These are phyloP conservation scores for Penicillium sp. DNA, from an alignment of 2,329 filamentous ascomycete genomes.

Conservation along the genomic window DNA sequence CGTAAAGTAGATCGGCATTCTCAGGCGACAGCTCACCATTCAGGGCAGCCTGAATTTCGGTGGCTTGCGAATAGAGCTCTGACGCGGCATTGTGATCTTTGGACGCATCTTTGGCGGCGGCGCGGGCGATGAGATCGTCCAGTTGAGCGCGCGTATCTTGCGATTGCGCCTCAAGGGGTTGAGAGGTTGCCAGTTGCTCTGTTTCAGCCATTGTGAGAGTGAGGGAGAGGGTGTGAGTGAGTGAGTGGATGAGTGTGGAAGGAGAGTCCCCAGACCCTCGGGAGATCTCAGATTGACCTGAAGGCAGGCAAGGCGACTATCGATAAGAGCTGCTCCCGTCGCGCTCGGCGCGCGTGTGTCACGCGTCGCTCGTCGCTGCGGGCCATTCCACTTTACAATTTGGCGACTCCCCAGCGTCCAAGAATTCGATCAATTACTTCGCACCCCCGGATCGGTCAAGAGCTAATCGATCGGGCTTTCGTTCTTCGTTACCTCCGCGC, in stretches of 20 bases:
- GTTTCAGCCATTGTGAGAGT: conserved; percentile 30
- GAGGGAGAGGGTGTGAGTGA: not conserved
- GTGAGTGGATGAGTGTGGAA: conserved; percentile 1
- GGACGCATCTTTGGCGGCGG: conserved; percentile 81
- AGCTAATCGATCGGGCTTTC: no score
- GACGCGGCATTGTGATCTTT: conserved; percentile 86
- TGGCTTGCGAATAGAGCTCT: conserved; percentile 85
- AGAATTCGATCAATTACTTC: no score
- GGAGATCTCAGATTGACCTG: no score
- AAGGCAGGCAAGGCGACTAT: conserved; percentile 8
- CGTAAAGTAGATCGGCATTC: conserved; percentile 92
- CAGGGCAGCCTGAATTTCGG: conserved; percentile 85
- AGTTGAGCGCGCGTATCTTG: conserved; percentile 64
- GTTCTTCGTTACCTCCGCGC: not conserved
- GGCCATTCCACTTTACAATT: conserved; percentile 1
- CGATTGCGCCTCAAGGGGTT: conserved; percentile 19
- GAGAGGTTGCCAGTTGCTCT: conserved; percentile 14
- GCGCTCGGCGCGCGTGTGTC: conserved; percentile 17
- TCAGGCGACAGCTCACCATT: conserved; percentile 90
- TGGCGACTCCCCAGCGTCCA: no score
- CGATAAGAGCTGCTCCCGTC: conserved; percentile 18
- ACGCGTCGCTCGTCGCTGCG: conserved; percentile 23
- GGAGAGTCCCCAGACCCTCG: no score
- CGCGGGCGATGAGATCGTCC: conserved; percentile 77
- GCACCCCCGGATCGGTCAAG: no score